Evolutionary conservation across 2,329 filamentous ascomycete genomes (phyloP), one percentile per base, ranked within the genome.

Genomic region (Colletotrichum falcatum): DNA sequence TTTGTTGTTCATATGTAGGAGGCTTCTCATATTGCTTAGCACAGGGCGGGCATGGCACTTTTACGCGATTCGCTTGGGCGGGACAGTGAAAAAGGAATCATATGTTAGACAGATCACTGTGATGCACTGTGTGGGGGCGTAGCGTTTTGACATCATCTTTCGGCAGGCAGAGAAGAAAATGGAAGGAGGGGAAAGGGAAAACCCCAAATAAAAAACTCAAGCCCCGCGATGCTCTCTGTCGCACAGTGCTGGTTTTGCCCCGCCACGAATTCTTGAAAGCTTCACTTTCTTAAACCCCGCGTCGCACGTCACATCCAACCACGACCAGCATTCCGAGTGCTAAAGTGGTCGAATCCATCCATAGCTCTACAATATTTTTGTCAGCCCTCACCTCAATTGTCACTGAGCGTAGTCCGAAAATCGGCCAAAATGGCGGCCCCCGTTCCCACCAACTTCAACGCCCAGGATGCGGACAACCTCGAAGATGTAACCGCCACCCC

Each of bases 381-480:
- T 23, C 55, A 5, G 18, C 5, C 28, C 16, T 37, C 7, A 8
- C 16, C 14, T 30, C 20, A 46, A 44, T 23, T 6, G 14, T 44
- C 4, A 54, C 18, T 11, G 11, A n/a, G 16, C 9, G 42, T 12
- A 9, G 11, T 5, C 42, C 16, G 5, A 39, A 20, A 44, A 20
- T 9, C 51, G 12, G 8, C 16, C 54, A 66, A 46, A 23, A 70
- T 70, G 66, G 60, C 66, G 23, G 49, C 63, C 26, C 65, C 48
- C 16, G 76, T 83, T 62, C 85, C 90, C 78, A 82, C 86, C 81
- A 77, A 87, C 83, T 88, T 92, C 81, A 80, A 91, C 80, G 79
- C 90, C 80, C 79, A 90, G 77, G 80, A 87, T 56, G 85, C 86
- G 62, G 79, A 82, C 69, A 88, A 88, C 77, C 83, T 87, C 76